Evolutionary conservation across 192 early-diverging fungal genomes (phyloP).

Genomic region (Rhizophagus clarus): DNA sequence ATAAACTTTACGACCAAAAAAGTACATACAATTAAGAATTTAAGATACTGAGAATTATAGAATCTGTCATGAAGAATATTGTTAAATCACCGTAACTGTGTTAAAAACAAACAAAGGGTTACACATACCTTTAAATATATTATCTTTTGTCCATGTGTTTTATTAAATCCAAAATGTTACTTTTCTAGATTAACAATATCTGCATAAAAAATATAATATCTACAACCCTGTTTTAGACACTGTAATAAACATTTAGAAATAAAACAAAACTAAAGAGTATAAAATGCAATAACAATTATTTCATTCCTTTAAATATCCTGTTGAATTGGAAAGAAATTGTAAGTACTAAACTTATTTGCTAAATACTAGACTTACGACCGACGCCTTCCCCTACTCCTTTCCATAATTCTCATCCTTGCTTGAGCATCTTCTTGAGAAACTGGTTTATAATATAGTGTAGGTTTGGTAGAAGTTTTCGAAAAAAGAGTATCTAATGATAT

Average conservation of each 20-base stretch:
- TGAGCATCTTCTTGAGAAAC: conserved; percentile 21
- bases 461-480: conserved; percentile 8
- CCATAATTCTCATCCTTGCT: conserved; percentile 13
- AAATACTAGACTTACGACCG: conserved; percentile 5
- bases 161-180: not conserved
- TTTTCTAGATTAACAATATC: not conserved
- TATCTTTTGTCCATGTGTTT: not conserved
- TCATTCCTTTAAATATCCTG: not conserved
- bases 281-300: not conserved
- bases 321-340: not conserved
- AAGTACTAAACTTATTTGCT: not conserved
- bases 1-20: not conserved
- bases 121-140: not conserved
- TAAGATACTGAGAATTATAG: not conserved
- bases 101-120: not conserved
- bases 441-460: conserved; percentile 22
- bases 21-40: not conserved
- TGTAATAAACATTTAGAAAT: conserved; percentile 1
- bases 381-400: conserved; percentile 16
- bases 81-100: not conserved
- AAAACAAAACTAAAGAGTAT: not conserved
- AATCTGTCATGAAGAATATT: not conserved
- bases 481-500: conserved; percentile 16
- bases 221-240: not conserved
- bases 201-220: not conserved